Evolutionary conservation across 257 asterid species (phyloP), one percentile per base, ranked within the genome.

Genomic region (Jaltomata sinuosa): DNA sequence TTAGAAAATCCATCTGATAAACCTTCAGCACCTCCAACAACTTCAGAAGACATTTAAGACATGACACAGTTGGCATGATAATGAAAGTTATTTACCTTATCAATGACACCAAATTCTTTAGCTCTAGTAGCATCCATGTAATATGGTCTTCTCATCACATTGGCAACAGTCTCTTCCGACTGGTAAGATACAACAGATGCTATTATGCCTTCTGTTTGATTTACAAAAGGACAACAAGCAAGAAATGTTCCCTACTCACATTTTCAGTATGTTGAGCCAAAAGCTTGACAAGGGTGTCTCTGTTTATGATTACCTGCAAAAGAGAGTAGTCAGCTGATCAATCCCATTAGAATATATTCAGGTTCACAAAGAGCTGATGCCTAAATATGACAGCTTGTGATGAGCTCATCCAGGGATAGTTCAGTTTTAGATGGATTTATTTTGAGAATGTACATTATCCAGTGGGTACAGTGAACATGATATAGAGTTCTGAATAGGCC

Each of bases 181-280:
- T 96, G 92, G 62, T 61, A 83, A 86, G 34, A 85, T 69, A 87
- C 59, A 34, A 22, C 40, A 27, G n/a, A 76, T 76, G 81, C 38
- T 32, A 76, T 47, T 47, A 76, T 16, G 38, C 25, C 81, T 25
- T 47, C 40, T 76, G 40, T 16, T 25, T 76, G 40, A 76, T 47
- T 47, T 76, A 47, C 42, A 76, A 47, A 47, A 47, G 61, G 42
- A 68, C 40, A 53, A 67, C 69, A 90, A 53, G 14, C 25, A 81
- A 68, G 57, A 85, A 31, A 34, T 29, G 22, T 3, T 65, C 84
- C 84, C 84, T 61, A 90, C 99, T 93, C 86, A 96, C 99, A 61
- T 93, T 93, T 90, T 90, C 98, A 72, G 98, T 94, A 91, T 94
- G 99, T 90, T 90, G 89, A 14, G 98, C 95, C 68, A 96, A 59